Base-by-base conservation (phyloP, 1,139 yeast species). In the Candida glucosophila region DNA sequence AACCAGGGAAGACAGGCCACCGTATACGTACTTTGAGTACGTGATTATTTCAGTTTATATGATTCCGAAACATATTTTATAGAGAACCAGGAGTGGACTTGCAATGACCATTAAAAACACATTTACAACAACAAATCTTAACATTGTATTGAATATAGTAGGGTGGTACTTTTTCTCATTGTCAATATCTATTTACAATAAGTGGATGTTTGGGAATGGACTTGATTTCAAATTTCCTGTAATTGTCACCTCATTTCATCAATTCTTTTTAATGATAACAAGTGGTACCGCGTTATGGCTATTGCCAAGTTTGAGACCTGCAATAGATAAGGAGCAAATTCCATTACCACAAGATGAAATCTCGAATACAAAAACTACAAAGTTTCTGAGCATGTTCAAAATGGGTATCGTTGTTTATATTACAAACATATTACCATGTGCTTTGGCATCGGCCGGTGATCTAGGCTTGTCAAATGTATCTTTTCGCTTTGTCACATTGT, bases 381-480 rank as follows among this genome's bases (percentile, higher is more conserved):
- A 25, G 5, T 46, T 42, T 29, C 24, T 39, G 12, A 26, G 35
- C 13, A 36, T 41, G 11, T 45, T 51, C 28, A 30, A 27, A 12
- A 49, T 57, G 22, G 42, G 35, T 21, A 27, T 31, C 13, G 6
- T 29, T 19, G 30, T 43, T n/a, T 77, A 74, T 40, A 10, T 64
- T 5, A 55, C 58, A 21, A 76, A 71, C 29, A 76, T 86, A 23
- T 47, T 83, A 2, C 96, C 96, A 0, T 86, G 97, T 45, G 81
- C 95, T 0, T 33, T 82, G 10, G 92, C 95, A 0, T 75, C 90
- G 2, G 85, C 94, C 3, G 92, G 94, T 9, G 98, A 90, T 52
- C 86, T 90, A 39, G 98, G 98, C 3, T 65, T 86, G 39, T 90
- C 95, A 17, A 90, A 90, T 50, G 74, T 80, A 17, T 79, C 95